Percentiles rank a stretch among this genome's conserved stretches.
phyloP scores from a whole-genome alignment of 805 yeast genomes.

The Yamadazyma nakazawae region DNA sequence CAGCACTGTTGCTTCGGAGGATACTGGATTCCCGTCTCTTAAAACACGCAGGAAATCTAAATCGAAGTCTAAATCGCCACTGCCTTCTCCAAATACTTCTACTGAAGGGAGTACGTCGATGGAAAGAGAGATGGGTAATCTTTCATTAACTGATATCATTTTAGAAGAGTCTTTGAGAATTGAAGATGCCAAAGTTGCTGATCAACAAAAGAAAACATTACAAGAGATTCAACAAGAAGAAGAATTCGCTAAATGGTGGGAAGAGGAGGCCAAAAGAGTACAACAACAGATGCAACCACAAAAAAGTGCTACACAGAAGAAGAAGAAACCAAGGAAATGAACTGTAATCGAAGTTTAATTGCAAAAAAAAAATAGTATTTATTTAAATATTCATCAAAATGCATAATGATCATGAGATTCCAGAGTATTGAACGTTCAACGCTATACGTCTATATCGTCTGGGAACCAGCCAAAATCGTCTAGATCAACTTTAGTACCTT shows the following conservation, averaged over 20 bases:
- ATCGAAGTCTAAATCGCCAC: slow-evolving; percentile 3
- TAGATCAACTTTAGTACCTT: slow-evolving; percentile 38
- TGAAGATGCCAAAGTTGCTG: slow-evolving; percentile 27
- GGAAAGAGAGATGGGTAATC: slow-evolving; percentile 1
- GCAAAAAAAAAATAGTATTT: too few relatives aligned
- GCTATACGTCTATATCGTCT: slow-evolving; percentile 32
- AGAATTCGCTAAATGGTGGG: slow-evolving; percentile 88
- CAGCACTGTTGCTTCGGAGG: not conserved
- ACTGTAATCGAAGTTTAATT: too few relatives aligned
- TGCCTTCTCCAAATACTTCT: not conserved
- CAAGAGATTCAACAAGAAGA: slow-evolving; percentile 78
- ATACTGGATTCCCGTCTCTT: slow-evolving; percentile 1
- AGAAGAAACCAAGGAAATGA: not conserved
- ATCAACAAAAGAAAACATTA: slow-evolving; percentile 41
- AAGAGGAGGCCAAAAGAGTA: slow-evolving; percentile 64
- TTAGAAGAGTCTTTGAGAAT: slow-evolving; percentile 43
- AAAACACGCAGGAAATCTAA: not conserved
- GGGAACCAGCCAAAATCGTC: slow-evolving; percentile 70
- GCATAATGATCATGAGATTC: not conserved
- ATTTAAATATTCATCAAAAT: too few relatives aligned
- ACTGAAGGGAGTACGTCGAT: not conserved
- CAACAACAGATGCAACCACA: slow-evolving; percentile 38
- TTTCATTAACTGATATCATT: slow-evolving; percentile 42
- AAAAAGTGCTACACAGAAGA: not conserved
- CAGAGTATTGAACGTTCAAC: too few relatives aligned